Percentiles rank a stretch among this genome's conserved stretches.
phyloP scores from a whole-genome alignment of 805 yeast species.

The Candida orba region DNA sequence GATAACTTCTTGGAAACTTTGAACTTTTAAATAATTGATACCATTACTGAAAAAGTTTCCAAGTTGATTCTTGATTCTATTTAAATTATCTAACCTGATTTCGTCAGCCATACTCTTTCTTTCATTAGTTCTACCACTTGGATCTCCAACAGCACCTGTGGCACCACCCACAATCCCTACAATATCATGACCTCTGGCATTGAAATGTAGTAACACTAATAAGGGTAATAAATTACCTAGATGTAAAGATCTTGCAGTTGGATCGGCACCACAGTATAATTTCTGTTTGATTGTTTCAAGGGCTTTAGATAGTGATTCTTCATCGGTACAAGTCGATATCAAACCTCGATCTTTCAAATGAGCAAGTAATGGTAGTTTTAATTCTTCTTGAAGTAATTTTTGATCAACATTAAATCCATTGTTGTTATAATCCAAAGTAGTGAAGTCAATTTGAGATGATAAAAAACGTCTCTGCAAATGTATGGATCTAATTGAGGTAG shows the following conservation, averaged over 20 bases:
- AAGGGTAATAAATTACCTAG: constrained; percentile 86
- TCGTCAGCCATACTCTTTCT: constrained; percentile 50
- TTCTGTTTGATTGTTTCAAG: constrained; percentile 28
- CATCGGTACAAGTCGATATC: constrained; percentile 35
- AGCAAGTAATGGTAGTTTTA: constrained; percentile 30
- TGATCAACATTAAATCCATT: constrained; percentile 16
- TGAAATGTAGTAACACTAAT: constrained; percentile 77
- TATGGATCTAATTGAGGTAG: background rate
- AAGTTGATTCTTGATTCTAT: constrained; percentile 56
- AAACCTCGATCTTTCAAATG: constrained; percentile 41
- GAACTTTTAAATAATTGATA: constrained; percentile 44
- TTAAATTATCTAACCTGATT: constrained; percentile 49
- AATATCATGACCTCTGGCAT: constrained; percentile 77
- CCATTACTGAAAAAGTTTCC: constrained; percentile 54
- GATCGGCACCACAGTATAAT: constrained; percentile 93
- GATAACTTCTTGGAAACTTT: constrained; percentile 19
- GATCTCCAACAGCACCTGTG: constrained; percentile 94
- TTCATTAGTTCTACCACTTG: constrained; percentile 84
- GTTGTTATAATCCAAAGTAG: constrained; percentile 2
- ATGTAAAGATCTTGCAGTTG: constrained; percentile 85
- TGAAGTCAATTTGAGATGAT: constrained; percentile 1
- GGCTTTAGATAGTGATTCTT: constrained; percentile 6
- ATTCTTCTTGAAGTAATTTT: constrained; percentile 21
- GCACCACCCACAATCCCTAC: constrained; percentile 89
- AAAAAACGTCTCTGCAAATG: background rate